phyloP scores from a whole-genome alignment of 2,329 filamentous ascomycete genomes.

The Diaporthe vaccinii region DNA sequence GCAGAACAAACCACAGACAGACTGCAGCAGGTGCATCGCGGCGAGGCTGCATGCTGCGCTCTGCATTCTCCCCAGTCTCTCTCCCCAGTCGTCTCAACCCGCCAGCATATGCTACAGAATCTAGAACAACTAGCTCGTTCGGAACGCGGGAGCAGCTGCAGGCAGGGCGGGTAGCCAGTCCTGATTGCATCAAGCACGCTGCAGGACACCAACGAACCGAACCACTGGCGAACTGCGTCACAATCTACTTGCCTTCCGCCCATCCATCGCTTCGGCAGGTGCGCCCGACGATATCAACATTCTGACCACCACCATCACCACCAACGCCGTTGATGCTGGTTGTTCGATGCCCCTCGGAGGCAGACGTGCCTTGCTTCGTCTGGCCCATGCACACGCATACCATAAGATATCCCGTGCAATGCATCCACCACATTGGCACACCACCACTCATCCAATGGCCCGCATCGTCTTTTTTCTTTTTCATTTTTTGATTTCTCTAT shows the following conservation, averaged over 20 bases:
- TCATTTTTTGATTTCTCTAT: background rate
- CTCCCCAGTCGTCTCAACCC: background rate
- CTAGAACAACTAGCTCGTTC: slow-evolving; percentile 6
- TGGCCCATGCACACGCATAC: background rate
- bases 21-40: background rate
- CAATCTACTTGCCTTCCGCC: slow-evolving; percentile 17
- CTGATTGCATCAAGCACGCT: slow-evolving; percentile 30
- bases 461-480: background rate
- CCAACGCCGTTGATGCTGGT: background rate
- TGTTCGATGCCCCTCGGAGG: slow-evolving; percentile 1
- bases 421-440: slow-evolving; percentile 8
- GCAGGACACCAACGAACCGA: slow-evolving; percentile 20
- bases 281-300: slow-evolving; percentile 30
- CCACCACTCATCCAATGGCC: background rate
- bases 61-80: background rate
- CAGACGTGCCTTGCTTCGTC: slow-evolving; percentile 23
- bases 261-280: slow-evolving; percentile 38
- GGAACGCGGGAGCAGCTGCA: slow-evolving; percentile 28
- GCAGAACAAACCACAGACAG: slow-evolving; percentile 6
- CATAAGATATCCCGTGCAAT: background rate
- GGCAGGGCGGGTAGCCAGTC: slow-evolving; percentile 9
- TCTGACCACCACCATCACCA: slow-evolving; percentile 16
- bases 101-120: background rate
- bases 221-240: slow-evolving; percentile 24
- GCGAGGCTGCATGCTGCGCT: slow-evolving; percentile 11